These are phyloP conservation scores for Hypoxylon lenormandii DNA, from an alignment of 495 filamentous ascomycete species.

Conservation along the genomic window DNA sequence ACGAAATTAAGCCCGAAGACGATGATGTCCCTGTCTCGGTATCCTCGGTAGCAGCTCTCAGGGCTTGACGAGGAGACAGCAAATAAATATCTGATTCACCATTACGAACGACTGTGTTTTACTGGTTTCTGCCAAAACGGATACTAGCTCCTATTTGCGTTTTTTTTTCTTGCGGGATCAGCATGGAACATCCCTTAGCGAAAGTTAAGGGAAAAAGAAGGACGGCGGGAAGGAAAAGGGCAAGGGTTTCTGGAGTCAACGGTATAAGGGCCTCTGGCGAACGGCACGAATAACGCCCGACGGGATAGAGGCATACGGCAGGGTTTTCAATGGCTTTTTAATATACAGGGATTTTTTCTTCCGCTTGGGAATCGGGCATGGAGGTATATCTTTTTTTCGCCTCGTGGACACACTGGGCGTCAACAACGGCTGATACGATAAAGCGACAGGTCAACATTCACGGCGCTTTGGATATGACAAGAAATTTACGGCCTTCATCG, in stretches of 20 bases:
- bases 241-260: conserved; percentile 35
- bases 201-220: conserved; percentile 10
- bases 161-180: too few relatives aligned
- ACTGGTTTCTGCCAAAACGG: too few relatives aligned
- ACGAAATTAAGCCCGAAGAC: conserved; percentile 34
- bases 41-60: too few relatives aligned
- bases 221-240: conserved; percentile 19
- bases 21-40: conserved; percentile 14
- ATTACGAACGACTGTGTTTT: too few relatives aligned
- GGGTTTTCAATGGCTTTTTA: background rate
- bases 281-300: conserved; percentile 27
- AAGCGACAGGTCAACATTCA: too few relatives aligned
- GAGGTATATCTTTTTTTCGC: background rate
- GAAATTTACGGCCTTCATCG: background rate
- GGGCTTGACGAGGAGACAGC: too few relatives aligned
- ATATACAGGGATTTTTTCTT: conserved; percentile 15
- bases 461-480: too few relatives aligned
- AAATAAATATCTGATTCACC: too few relatives aligned
- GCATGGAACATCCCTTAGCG: too few relatives aligned
- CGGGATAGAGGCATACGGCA: conserved; percentile 24
- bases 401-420: too few relatives aligned
- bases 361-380: background rate
- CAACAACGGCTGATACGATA: too few relatives aligned
- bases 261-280: conserved; percentile 27
- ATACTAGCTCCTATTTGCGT: too few relatives aligned